A percentile compares a stretch with the other conserved stretches of the same genome.
Evolutionary conservation across 768 basidiomycete species (phyloP).

Genomic region (Pleurotus eryngii): DNA sequence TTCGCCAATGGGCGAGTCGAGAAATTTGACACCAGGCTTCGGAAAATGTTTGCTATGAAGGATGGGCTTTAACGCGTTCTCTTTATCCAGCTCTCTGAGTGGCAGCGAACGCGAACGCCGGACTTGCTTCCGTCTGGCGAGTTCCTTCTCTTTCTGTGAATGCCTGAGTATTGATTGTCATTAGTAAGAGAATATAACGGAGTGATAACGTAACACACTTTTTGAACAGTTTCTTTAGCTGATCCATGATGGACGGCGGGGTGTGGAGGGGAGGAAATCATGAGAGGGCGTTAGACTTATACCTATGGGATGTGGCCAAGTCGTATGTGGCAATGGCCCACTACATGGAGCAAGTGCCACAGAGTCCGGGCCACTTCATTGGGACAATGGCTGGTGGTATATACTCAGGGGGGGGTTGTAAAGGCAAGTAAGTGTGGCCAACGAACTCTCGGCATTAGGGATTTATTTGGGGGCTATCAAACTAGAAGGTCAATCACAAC

Average conservation of each 20-base stretch:
- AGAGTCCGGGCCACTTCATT: too few relatives aligned
- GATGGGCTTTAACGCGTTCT: not conserved
- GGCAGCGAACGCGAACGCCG: slow-evolving; percentile 4
- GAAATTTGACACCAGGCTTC: not conserved
- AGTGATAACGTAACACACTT: not conserved
- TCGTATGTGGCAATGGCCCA: too few relatives aligned
- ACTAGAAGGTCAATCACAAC: not conserved
- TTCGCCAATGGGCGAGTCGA: not conserved
- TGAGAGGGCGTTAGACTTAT: not conserved
- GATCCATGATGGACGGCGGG: not conserved
- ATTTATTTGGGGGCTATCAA: not conserved
- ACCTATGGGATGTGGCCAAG: not conserved
- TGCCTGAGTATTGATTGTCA: not conserved
- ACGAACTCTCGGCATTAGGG: not conserved
- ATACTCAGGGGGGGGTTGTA: too few relatives aligned
- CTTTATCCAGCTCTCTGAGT: not conserved
- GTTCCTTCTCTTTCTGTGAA: not conserved
- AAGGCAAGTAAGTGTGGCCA: too few relatives aligned
- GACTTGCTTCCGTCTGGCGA: not conserved
- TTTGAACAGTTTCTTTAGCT: not conserved
- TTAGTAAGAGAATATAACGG: not conserved
- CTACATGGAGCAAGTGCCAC: too few relatives aligned
- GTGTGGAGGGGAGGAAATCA: not conserved
- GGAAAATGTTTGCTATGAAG: not conserved
- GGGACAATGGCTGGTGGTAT: too few relatives aligned